phyloP scores from a whole-genome alignment of 371 early-diverging fungal species.

The Syncephalis fuscata region DNA sequence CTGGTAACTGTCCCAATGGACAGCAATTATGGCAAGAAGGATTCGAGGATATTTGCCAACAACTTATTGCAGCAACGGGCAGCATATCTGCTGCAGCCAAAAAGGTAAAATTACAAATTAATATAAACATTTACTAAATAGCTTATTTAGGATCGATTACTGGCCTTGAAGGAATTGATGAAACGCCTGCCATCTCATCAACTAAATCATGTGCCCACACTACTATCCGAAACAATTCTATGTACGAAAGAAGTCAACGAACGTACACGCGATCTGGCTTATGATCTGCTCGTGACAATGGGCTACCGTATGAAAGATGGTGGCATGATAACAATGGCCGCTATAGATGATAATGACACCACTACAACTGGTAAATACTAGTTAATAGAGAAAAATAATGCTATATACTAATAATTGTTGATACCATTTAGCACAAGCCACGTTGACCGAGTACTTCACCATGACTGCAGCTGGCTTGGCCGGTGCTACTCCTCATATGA shows the following conservation, averaged over 20 bases:
- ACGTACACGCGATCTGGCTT: conserved; percentile 68
- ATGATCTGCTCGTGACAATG: conserved; percentile 72
- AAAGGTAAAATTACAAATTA: too few relatives aligned
- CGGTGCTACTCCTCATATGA: conserved; percentile 82
- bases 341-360: conserved; percentile 31
- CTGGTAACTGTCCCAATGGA: conserved; percentile 29
- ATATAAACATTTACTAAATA: not conserved
- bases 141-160: conserved; percentile 41
- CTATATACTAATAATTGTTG: not conserved
- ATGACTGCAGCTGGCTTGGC: conserved; percentile 93
- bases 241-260: conserved; percentile 88
- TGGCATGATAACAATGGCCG: conserved; percentile 39
- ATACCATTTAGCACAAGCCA: conserved; percentile 16
- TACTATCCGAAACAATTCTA: conserved; percentile 80
- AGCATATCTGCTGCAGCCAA: conserved; percentile 38
- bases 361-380: conserved; percentile 19
- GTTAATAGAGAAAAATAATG: not conserved
- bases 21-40: conserved; percentile 16
- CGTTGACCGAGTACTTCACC: conserved; percentile 42
- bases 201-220: conserved; percentile 67
- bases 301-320: conserved; percentile 72
- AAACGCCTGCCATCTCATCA: conserved; percentile 33
- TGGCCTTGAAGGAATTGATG: conserved; percentile 30
- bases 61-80: conserved; percentile 31
- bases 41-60: conserved; percentile 25